Evolutionary conservation across 331 rosid species (phyloP).

Genomic region (Stylosanthes scabra): DNA sequence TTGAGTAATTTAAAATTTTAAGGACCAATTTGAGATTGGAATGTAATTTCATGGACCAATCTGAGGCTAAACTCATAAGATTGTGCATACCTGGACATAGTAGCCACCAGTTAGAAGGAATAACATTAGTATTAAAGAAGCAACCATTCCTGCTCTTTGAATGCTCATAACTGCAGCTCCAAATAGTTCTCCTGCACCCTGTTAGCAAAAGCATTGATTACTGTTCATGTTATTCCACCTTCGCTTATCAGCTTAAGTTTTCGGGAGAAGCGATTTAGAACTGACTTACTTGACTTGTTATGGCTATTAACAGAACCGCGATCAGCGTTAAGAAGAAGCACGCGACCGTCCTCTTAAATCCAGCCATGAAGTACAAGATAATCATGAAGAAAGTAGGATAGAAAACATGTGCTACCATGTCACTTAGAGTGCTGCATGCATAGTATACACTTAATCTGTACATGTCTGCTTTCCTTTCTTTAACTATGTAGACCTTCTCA

Average conservation of each 20-base stretch:
- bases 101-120: constrained; percentile 95
- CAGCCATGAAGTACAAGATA: constrained; percentile 87
- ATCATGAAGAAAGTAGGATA: constrained; percentile 88
- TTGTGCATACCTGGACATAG: constrained; percentile 76
- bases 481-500: constrained; percentile 73
- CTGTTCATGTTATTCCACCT: background rate
- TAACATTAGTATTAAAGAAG: constrained; percentile 83
- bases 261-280: background rate
- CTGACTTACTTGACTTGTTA: constrained; percentile 85
- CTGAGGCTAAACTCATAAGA: too few relatives aligned
- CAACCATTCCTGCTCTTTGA: constrained; percentile 88
- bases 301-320: constrained; percentile 64
- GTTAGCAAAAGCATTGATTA: constrained; percentile 16
- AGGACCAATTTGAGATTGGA: too few relatives aligned
- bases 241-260: background rate
- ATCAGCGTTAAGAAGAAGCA: constrained; percentile 79
- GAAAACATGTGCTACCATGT: constrained; percentile 84
- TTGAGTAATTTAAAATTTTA: too few relatives aligned
- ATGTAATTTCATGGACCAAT: too few relatives aligned
- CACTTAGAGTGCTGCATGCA: constrained; percentile 87
- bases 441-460: constrained; percentile 86
- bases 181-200: constrained; percentile 95
- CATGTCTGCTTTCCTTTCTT: constrained; percentile 94
- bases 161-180: constrained; percentile 92
- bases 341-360: constrained; percentile 68